Percentiles rank a stretch among this genome's conserved stretches.
These are phyloP conservation scores for Discostella stelligeroides DNA, from an alignment of 108 stramenopile genomes.

Conservation along the genomic window DNA sequence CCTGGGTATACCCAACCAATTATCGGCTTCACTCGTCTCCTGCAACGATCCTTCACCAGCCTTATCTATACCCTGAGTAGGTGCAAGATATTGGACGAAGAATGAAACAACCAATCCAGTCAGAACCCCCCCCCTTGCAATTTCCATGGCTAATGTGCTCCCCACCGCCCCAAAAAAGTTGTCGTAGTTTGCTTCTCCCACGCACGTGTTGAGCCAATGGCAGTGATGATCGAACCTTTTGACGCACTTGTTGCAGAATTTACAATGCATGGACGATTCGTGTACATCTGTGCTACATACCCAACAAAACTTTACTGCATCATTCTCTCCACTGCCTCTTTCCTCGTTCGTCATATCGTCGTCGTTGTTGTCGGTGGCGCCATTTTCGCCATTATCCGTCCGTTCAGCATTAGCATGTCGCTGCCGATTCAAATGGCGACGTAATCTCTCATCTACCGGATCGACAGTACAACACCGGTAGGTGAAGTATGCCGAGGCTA, in stretches of 20 bases:
- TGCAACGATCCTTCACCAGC: no score
- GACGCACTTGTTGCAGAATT: constrained; percentile 95
- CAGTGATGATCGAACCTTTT: constrained; percentile 95
- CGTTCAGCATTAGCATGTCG: no score
- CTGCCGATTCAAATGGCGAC: constrained; percentile 44
- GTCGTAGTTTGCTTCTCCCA: constrained; percentile 80
- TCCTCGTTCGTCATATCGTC: no score
- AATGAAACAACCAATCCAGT: constrained; percentile 47
- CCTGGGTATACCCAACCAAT: constrained; percentile 58
- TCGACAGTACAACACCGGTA: constrained; percentile 55
- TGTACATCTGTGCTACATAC: constrained; percentile 77
- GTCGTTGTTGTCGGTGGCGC: no score
- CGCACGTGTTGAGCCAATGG: constrained; percentile 93
- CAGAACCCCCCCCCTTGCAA: constrained; percentile 25
- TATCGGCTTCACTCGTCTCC: no score
- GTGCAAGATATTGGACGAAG: constrained; percentile 50
- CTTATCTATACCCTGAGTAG: no score
- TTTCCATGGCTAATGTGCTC: constrained; percentile 26
- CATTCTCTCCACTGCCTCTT: constrained; percentile 11
- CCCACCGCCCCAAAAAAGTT: constrained; percentile 73
- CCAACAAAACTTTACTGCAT: constrained; percentile 83
- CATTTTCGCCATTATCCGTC: no score
- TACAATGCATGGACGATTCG: constrained; percentile 89
- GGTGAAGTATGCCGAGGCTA: constrained; percentile 53
- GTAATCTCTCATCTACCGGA: constrained; percentile 64